Evolutionary conservation across 2,329 filamentous ascomycete species (phyloP).

Genomic region (Boeremia lycopersici): DNA sequence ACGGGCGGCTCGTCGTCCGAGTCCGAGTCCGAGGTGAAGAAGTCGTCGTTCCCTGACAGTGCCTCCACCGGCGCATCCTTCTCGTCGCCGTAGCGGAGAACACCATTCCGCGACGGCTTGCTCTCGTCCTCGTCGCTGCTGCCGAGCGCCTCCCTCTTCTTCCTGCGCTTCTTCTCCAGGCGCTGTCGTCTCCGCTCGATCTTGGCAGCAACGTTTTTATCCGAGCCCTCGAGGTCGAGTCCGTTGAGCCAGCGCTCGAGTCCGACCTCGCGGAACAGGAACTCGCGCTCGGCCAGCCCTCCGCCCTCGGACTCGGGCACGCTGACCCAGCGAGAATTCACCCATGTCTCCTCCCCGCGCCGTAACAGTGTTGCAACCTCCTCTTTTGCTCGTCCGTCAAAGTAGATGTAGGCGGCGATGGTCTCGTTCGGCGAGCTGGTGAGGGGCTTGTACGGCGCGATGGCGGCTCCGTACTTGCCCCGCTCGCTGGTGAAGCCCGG

Average conservation of each 20-base stretch:
- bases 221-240: conserved; percentile 86
- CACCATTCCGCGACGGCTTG: conserved; percentile 54
- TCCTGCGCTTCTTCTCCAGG: conserved; percentile 85
- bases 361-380: conserved; percentile 93
- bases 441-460: conserved; percentile 88
- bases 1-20: conserved; percentile 82
- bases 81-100: conserved; percentile 81
- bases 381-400: conserved; percentile 92
- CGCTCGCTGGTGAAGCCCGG: conserved; percentile 60
- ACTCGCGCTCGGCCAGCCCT: conserved; percentile 93
- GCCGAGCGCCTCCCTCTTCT: conserved; percentile 65
- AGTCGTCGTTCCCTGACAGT: conserved; percentile 71
- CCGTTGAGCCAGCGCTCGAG: conserved; percentile 96
- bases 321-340: conserved; percentile 97
- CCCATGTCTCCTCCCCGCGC: conserved; percentile 97
- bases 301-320: conserved; percentile 89
- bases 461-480: conserved; percentile 61
- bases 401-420: conserved; percentile 98
- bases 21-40: conserved; percentile 68
- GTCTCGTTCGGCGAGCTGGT: conserved; percentile 95
- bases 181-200: conserved; percentile 67
- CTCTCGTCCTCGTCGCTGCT: conserved; percentile 56
- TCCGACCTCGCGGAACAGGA: conserved; percentile 95
- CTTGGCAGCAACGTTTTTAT: conserved; percentile 77
- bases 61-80: conserved; percentile 75